Base-by-base conservation (phyloP, 1,139 yeast species). In the Candida labiduridarum region DNA sequence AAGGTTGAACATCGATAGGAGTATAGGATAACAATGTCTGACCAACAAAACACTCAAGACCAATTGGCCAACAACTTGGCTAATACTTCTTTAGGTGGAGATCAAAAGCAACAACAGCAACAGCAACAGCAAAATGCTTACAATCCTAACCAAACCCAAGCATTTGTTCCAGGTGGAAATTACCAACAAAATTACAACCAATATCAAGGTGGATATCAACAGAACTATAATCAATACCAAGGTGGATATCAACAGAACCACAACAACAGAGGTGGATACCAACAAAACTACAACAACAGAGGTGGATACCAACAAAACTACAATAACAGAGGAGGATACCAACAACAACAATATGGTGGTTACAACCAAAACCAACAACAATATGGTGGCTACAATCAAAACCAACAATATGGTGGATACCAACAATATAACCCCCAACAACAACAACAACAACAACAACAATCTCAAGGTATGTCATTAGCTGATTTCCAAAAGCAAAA, bases 401-500 rank as follows among this genome's bases (percentile, higher is more conserved):
- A 33, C 30, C 48, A 49, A 29, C 52, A 47, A 45, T 47, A 50
- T 36, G 48, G 51, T 25, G 48, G 50, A 27, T 48, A 48, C 25
- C n/a, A 41, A 8, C 50, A 44, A 22, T 46, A 49, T 18, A 46
- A 38, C 55, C 51, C 52, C 47, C 56, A 46, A 11, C 52, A 49
- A 29, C 54, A 50, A 57, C 59, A 58, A 49, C 65, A 57, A 44
- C 62, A 59, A 45, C 56, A 53, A 43, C 63, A 56, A 44, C 66
- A 59, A 52, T 62, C 64, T 34, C 77, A 70, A 57, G 95, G 94
- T 48, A 85, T 89, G 91, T 84, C 96, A 38, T 78, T 91, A 61
- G 96, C 91, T 51, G 96, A 91, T 64, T 90, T 85, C 72, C 89
- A 89, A 69, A 87, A 86, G 66, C 86, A 85, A 68, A 82, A 85